Evolutionary conservation across 2,329 filamentous ascomycete genomes (phyloP).

Genomic region (Apiospora kogelbergensis): DNA sequence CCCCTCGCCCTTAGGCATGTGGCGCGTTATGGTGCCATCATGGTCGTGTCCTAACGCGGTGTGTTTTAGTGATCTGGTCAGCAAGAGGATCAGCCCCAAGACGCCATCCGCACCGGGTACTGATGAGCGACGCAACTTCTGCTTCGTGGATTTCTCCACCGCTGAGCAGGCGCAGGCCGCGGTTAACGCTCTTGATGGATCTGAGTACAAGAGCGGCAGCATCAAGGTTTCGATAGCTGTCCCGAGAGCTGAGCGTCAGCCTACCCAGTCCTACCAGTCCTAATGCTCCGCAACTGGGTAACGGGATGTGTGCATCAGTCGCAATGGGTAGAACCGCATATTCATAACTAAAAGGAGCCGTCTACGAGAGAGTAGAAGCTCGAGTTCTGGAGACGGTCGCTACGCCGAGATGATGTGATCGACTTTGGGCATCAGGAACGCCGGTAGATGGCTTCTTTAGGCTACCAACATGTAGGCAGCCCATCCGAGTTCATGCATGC

Average conservation of each 20-base stretch:
- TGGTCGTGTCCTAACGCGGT: not conserved
- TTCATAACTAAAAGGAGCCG: not conserved
- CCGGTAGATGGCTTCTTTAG: not conserved
- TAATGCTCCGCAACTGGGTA: not conserved
- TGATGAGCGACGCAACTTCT: conserved; percentile 60
- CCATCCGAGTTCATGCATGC: not conserved
- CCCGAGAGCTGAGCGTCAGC: conserved; percentile 8
- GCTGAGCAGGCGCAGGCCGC: conserved; percentile 54
- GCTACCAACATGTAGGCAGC: not conserved
- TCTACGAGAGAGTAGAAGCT: not conserved
- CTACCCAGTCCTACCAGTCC: not conserved
- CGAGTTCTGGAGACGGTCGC: conserved; percentile 1
- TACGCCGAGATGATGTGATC: conserved; percentile 4
- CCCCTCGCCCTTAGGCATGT: not conserved
- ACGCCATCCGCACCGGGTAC: conserved; percentile 35
- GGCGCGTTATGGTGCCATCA: not conserved
- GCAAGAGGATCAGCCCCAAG: conserved; percentile 58
- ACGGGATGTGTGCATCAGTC: conserved; percentile 1
- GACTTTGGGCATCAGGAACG: not conserved
- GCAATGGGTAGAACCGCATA: not conserved
- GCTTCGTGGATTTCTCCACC: conserved; percentile 63
- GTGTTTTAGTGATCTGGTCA: conserved; percentile 34
- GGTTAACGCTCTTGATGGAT: conserved; percentile 41
- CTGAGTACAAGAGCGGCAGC: conserved; percentile 20
- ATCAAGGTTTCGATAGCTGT: conserved; percentile 26